Evolutionary conservation across 2,329 filamentous ascomycete genomes (phyloP), one percentile per base, ranked within the genome.

Genomic region (Fusarium mangiferae): DNA sequence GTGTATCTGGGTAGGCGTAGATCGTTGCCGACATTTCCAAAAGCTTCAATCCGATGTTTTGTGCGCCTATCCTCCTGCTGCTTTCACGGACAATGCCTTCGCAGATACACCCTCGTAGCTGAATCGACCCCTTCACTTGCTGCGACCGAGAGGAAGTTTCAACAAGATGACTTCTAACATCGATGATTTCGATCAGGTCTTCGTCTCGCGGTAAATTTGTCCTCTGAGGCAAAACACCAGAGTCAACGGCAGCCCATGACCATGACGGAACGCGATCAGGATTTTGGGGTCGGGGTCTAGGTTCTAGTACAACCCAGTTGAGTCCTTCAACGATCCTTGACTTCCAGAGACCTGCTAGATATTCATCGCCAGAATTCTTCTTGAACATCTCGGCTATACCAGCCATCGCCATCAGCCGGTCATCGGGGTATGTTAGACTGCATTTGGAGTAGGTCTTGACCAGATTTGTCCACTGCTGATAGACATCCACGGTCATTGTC

Each of bases 351-450:
- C 58, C 38, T 26, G 46, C 58, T 6, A 61, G 20, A 6, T 61
- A 44, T 7, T 44, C 36, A n/a, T 61, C 58, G 3, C 38, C 38
- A 15, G 38, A 36, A 11, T 55, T 28, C n/a, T 28, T 41, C 14
- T 24, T 55, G 48, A 56, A 61, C 28, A 61, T 55, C 7, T 56
- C 28, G 5, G 58, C 58, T 26, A 56, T 44, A 4, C 58, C 48
- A n/a, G 58, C 36, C 20, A 61, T 56, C 7, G 58, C 58, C 26
- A 52, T 38, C 22, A 60, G 17, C 5, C 38, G 35, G 17, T 61
- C 48, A 15, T 55, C 28, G 5, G 48, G 20, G 3, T 9, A 28
- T 5, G 36, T 55, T 2, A 61, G 28, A 26, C 12, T 33, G 8
- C 58, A 56, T 8, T 41, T 13, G 6, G 30, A 44, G n/a, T 61